Evolutionary conservation across 495 filamentous ascomycete genomes (phyloP).

Genomic region (Amorphotheca resinae): DNA sequence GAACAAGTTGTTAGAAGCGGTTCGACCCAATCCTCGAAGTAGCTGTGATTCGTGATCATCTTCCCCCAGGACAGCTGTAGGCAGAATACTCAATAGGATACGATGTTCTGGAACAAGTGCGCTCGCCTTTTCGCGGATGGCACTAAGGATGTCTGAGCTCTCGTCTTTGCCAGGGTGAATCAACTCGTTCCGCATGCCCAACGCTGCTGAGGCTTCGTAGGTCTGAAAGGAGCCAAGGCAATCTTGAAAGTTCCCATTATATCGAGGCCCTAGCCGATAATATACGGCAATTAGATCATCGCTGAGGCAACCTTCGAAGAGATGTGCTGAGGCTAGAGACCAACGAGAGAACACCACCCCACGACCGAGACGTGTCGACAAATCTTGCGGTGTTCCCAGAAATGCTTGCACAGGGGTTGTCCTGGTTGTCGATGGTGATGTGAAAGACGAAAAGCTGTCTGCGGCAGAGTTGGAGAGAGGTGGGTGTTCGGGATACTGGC

Average conservation of each 20-base stretch:
- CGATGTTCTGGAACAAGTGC: slow-evolving; percentile 66
- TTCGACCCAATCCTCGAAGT: slow-evolving; percentile 61
- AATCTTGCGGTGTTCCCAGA: slow-evolving; percentile 81
- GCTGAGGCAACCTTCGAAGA: slow-evolving; percentile 77
- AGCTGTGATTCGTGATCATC: slow-evolving; percentile 61
- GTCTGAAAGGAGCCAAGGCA: slow-evolving; percentile 93
- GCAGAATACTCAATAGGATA: slow-evolving; percentile 75
- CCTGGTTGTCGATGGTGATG: slow-evolving; percentile 37
- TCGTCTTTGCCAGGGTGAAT: slow-evolving; percentile 87
- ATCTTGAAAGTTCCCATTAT: slow-evolving; percentile 93
- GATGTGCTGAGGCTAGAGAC: slow-evolving; percentile 79
- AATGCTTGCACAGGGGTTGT: slow-evolving; percentile 75
- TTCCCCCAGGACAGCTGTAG: slow-evolving; percentile 63
- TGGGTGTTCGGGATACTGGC: slow-evolving; percentile 68
- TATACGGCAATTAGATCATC: slow-evolving; percentile 89
- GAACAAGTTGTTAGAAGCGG: slow-evolving; percentile 58
- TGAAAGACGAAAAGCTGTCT: slow-evolving; percentile 47
- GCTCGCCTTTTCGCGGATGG: slow-evolving; percentile 73
- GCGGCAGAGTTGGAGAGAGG: slow-evolving; percentile 43
- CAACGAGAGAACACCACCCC: slow-evolving; percentile 67
- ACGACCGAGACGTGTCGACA: slow-evolving; percentile 68
- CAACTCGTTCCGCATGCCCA: slow-evolving; percentile 84
- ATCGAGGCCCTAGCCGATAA: slow-evolving; percentile 77
- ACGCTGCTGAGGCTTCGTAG: slow-evolving; percentile 82
- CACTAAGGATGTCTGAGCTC: slow-evolving; percentile 78